Evolutionary conservation across 768 basidiomycete species (phyloP), one percentile per base, ranked within the genome.

Genomic region (Naganishia vaughanmartiniae): DNA sequence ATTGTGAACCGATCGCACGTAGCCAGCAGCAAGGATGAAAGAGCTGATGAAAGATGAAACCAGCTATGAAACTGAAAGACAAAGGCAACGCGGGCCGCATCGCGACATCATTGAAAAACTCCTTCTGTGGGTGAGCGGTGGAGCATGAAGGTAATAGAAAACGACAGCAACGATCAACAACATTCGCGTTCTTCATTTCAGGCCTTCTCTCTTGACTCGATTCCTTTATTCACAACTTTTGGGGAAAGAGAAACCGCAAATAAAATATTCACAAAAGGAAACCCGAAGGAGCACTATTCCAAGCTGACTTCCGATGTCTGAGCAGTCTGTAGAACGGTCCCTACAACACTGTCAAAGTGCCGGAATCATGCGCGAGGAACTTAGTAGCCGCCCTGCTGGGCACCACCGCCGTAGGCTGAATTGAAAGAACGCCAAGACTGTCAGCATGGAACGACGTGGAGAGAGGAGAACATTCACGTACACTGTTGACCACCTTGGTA

Each of bases 401-500:
- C 66, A 45, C 33, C 54, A 17, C 63, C 57, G 28, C 39, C 57
- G 54, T 54, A 70, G 14, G n/a, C 33, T 28, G 42, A 42, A 24
- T 54, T 36, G 14, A 30, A 24, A 4, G 65, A 70, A 33, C 66
- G 53, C 53, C 69, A 69, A 46, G 70, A 65, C 42, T 48, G 70
- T 48, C 70, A 66, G 45, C 65, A 55, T 36, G 6, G 34, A 67
- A 66, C 70, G 54, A 34, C 26, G 4, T 36, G 6, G 34, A 53
- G 33, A 39, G 39, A 46, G 30, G 36, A 19, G 36, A 30, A 28
- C 57, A 36, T 39, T 39, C 28, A 69, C 72, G 69, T 72, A 71
- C 76, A 68, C 77, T 76, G 71, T 74, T 70, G 36, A 72, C 74
- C 30, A 63, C 71, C 68, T 73, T 69, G 65, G 76, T 63, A 53